A percentile compares a stretch with the other conserved stretches of the same genome.
phyloP scores from a whole-genome alignment of 1,284 basidiomycete genomes.

The Cryptococcus neoformans region DNA sequence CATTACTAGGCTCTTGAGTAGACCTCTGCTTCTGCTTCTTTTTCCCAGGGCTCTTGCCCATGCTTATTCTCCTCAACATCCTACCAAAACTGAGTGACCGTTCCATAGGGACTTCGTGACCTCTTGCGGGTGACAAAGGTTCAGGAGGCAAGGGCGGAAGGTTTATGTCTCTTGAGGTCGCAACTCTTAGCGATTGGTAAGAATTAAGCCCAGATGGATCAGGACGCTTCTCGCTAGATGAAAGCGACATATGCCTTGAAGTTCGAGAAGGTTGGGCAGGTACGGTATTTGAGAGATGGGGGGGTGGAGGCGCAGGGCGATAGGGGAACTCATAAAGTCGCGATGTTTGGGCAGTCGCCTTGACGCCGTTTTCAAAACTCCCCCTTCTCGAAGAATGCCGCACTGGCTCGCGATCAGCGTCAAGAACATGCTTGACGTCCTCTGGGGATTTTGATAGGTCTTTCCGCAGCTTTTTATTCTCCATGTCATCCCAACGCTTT shows the following conservation, averaged over 20 bases:
- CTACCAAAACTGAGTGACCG: not conserved
- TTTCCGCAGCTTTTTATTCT: conserved; percentile 1
- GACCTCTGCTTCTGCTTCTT: not conserved
- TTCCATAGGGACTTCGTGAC: not conserved
- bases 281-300: conserved; percentile 3
- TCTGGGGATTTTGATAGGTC: not conserved
- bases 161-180: not conserved
- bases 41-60: not conserved
- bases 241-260: not conserved
- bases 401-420: too few relatives aligned
- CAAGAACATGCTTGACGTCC: too few relatives aligned
- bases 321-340: not conserved
- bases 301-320: conserved; percentile 10
- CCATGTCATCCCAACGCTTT: conserved; percentile 3
- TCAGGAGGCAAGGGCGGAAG: not conserved
- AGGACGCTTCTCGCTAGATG: conserved; percentile 4
- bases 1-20: not conserved
- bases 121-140: not conserved
- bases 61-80: not conserved
- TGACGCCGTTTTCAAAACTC: too few relatives aligned
- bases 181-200: not conserved
- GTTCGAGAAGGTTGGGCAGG: not conserved
- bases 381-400: too few relatives aligned
- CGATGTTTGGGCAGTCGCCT: too few relatives aligned
- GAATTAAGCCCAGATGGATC: not conserved